Base-by-base conservation (phyloP, 768 basidiomycete species). In the Amanita jacksonii region DNA sequence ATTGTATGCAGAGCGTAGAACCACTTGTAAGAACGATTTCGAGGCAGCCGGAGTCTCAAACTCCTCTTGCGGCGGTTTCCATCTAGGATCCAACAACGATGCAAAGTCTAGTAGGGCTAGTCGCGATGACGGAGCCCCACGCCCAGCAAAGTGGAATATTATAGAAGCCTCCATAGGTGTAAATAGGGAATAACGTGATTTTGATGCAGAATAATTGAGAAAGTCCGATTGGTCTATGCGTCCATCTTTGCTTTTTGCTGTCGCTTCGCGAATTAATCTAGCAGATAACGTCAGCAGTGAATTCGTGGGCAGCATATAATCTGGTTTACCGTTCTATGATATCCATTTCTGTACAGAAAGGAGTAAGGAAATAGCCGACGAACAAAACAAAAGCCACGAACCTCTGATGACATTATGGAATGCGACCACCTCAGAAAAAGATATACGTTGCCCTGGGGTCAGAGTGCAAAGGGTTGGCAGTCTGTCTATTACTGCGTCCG, bases 81-180 rank as follows among this genome's bases (percentile, higher is more conserved):
- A 93, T 50, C 80, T 80, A 12, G 93, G 88, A 59, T 98, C 93
- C 43, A 98, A 66, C 18, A 98, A 64, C 55, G 93, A 89, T 15
- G 82, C 89, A 62, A 99, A 99, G 61, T 99, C 96, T 34, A 87
- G 63, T 30, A 94, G 63, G 8, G 90, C 77, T 41, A 99, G 73
- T 16, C 91, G 76, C 54, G 81, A 77, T 37, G 68, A 67, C 3
- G 69, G 65, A 35, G 70, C 66, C 10, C 92, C 93, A 37, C 91
- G 77, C 9, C 87, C 82, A 20, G 92, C 92, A 65, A 97, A 98
- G 62, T 99, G 94, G 68, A 97, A 99, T 55, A 99, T 81, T 56
- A 98, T 96, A 42, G 85, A 78, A n/a, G 86, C 90, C 62, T 98
- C 94, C 88, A 97, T 94, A 3, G 94, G 94, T 0, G 91, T 93